Evolutionary conservation across 768 basidiomycete species (phyloP), one percentile per base, ranked within the genome.

Genomic region (Strobilomyces echinocephalus): DNA sequence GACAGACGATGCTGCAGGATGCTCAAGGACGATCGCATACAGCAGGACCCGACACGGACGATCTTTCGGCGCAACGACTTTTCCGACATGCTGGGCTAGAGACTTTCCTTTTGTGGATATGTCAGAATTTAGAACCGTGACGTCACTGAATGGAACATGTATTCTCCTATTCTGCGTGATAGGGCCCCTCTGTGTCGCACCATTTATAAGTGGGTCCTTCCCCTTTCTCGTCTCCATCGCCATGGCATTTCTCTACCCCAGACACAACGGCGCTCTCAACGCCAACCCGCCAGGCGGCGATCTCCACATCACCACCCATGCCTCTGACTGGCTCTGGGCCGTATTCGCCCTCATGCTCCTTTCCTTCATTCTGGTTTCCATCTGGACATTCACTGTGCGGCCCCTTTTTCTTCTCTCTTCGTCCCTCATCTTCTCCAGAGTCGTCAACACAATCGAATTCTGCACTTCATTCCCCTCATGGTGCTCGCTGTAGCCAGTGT

Each of bases 21-120:
- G 86, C 73, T 97, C 58, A 92, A 88, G 69, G 94, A 97, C 68
- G 90, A 93, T 24, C 85, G 94, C 5, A 70, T 81, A 34, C 85
- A 85, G 58, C 67, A 76, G 42, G 73, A 77, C 39, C 70, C 78
- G 20, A 69, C 71, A 9, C 74, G 76, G 18, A 80, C 84, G 1
- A 60, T 83, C 34, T 80, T 82, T 60, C 64, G 67, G 21, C 67
- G 73, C 43, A 79, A 83, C 53, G 80, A 83, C 52, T 67, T 73
- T 39, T 69, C 76, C 5, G 80, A 82, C 61, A 67, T 74, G 28
- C 57, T 78, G 31, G 77, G 68, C 51, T 76, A 47, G 61, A 51
- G 46, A 49, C 18, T 50, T 63, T 52, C 54, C 50, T 14, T 52
- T 43, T 55, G 16, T 2, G 47, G 53, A 54, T 57, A 63, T 63